Conservation (phyloP, 2,329 filamentous ascomycete species). For the Tympanopsis confertula region DNA sequence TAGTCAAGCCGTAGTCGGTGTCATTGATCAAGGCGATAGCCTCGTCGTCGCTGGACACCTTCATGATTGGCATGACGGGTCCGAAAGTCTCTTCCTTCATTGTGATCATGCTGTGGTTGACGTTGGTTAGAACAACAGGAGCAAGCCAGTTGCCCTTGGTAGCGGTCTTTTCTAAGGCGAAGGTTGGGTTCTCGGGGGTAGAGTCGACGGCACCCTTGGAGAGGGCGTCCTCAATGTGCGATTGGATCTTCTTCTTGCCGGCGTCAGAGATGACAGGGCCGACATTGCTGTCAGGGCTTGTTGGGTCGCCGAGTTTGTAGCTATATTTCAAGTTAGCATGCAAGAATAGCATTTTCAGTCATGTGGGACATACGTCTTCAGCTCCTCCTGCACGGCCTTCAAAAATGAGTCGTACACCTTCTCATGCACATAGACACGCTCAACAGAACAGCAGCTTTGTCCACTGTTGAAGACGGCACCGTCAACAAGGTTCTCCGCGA, state of each 20-base stretch:
- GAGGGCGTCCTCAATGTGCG: slow-evolving; percentile 53
- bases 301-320: slow-evolving; percentile 56
- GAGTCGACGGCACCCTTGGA: slow-evolving; percentile 53
- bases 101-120: slow-evolving; percentile 72
- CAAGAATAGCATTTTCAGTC: too few relatives aligned
- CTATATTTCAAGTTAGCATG: too few relatives aligned
- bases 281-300: slow-evolving; percentile 47
- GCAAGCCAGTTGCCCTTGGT: slow-evolving; percentile 54
- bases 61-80: slow-evolving; percentile 81
- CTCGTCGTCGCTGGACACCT: slow-evolving; percentile 70
- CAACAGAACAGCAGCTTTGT: slow-evolving; percentile 60
- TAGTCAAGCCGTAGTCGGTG: slow-evolving; percentile 84
- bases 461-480: slow-evolving; percentile 64
- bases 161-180: slow-evolving; percentile 47
- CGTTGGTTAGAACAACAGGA: slow-evolving; percentile 69
- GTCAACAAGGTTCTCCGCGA: slow-evolving; percentile 60
- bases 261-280: slow-evolving; percentile 57
- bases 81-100: slow-evolving; percentile 96
- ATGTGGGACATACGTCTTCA: slow-evolving; percentile 21
- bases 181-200: slow-evolving; percentile 51
- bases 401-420: slow-evolving; percentile 56
- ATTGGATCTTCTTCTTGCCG: slow-evolving; percentile 43
- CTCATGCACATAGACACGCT: slow-evolving; percentile 59
- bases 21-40: slow-evolving; percentile 85
- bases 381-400: slow-evolving; percentile 46